Evolutionary conservation across 805 yeast genomes (phyloP), one percentile per base, ranked within the genome.

Genomic region (Lipomyces sp.): DNA sequence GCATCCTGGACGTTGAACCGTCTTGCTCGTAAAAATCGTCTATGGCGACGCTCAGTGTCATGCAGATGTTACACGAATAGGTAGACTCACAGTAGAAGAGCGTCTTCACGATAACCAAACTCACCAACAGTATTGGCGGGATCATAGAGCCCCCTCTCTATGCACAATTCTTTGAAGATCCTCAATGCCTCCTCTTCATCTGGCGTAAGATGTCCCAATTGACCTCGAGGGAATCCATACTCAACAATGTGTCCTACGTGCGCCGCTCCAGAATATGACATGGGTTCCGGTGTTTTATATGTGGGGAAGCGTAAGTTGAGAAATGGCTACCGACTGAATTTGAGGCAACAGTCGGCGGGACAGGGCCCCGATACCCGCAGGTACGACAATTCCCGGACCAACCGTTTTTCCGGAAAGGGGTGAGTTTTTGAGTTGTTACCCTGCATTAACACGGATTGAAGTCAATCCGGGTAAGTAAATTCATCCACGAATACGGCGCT

Each of bases 1-100:
- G 54, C 54, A 51, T 51, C 54, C 29, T 51, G 54, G 34, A 51
- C 32, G 54, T 32, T n/a, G 15, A 51, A 51, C 10, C 15, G 54
- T 51, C 54, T 32, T n/a, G 54, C 54, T 51, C 54, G 54, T 10
- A 51, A 34, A 51, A 51, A 51, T 32, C 54, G 54, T 51, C 54
- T 51, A 8, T 15, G 33, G 5, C 24, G 32, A 8, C 54, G 11
- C 1, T 51, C 32, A 51, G 54, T 34, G n/a, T 33, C 4, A 15
- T 1, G 10, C 15, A 42, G 29, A 8, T 51, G 18, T 15, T 4
- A 51, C 29, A 51, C 7, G 34, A 24, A 18, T 4, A 15, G 29
- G 35, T 51, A 51, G 35, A 51, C 54, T 51, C 54, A 51, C 54
- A 51, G 32, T 29, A 29, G 54, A 10, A 51, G 54, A 7, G 54